Evolutionary conservation across 2,329 filamentous ascomycete genomes (phyloP).

Genomic region (Bipolaris gigantea): DNA sequence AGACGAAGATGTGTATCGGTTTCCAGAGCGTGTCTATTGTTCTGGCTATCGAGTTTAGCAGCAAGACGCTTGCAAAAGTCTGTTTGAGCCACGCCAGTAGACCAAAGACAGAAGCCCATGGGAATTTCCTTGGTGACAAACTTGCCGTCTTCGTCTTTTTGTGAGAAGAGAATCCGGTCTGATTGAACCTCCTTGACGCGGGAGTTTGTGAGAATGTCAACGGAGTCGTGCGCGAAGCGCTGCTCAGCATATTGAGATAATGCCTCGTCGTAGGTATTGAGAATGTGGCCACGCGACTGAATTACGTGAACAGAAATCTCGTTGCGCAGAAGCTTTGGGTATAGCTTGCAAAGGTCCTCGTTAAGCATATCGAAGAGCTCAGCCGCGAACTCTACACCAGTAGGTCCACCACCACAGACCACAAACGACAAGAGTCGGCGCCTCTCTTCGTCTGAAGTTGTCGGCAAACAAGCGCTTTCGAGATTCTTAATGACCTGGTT

Average conservation of each 20-base stretch:
- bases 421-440: conserved; percentile 89
- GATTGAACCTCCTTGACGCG: conserved; percentile 84
- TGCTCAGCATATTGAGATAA: conserved; percentile 90
- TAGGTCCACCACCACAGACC: conserved; percentile 92
- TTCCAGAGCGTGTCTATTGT: conserved; percentile 87
- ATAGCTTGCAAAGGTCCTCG: conserved; percentile 75
- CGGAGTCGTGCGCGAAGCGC: conserved; percentile 85
- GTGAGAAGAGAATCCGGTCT: conserved; percentile 86
- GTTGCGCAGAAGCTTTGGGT: conserved; percentile 88
- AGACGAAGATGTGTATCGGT: conserved; percentile 92
- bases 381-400: conserved; percentile 95
- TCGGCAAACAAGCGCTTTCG: conserved; percentile 89
- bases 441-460: conserved; percentile 84
- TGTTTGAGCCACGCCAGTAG: conserved; percentile 87
- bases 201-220: conserved; percentile 89
- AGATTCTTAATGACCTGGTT: conserved; percentile 88
- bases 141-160: conserved; percentile 73
- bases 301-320: conserved; percentile 98
- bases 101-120: conserved; percentile 96
- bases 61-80: conserved; percentile 77
- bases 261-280: conserved; percentile 97
- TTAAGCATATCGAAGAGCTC: conserved; percentile 96
- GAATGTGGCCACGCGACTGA: conserved; percentile 88
- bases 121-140: conserved; percentile 88
- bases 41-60: conserved; percentile 75